Evolutionary conservation across 2,329 filamentous ascomycete species (phyloP).

Genomic region (Pseudofabraea citricarpa): DNA sequence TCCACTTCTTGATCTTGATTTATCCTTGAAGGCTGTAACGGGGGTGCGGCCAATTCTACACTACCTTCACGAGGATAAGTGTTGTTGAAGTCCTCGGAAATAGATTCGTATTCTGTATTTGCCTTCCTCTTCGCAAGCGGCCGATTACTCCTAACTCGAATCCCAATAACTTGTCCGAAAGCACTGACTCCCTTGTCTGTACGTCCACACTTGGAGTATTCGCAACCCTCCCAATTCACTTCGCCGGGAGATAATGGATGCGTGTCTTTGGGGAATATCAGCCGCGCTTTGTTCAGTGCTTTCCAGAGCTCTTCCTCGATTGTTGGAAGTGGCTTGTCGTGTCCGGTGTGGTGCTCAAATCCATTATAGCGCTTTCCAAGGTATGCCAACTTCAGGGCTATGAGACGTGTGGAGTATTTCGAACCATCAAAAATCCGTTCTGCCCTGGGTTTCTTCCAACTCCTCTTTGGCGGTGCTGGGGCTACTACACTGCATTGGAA

Average conservation of each 20-base stretch:
- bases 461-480: constrained; percentile 35
- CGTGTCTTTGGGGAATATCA: constrained; percentile 65
- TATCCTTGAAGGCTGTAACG: constrained; percentile 16
- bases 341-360: constrained; percentile 78
- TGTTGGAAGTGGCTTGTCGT: constrained; percentile 64
- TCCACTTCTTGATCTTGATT: constrained; percentile 8
- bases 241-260: constrained; percentile 41
- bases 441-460: constrained; percentile 27
- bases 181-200: constrained; percentile 93
- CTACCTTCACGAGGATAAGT: constrained; percentile 18
- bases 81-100: constrained; percentile 11
- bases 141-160: constrained; percentile 75
- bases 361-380: constrained; percentile 88
- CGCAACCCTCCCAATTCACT: constrained; percentile 76
- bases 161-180: constrained; percentile 89
- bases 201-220: constrained; percentile 92
- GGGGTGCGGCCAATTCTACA: constrained; percentile 20
- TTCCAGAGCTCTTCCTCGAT: constrained; percentile 95
- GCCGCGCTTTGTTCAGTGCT: constrained; percentile 72
- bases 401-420: constrained; percentile 75
- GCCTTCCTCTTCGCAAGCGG: constrained; percentile 43
- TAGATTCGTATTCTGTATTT: constrained; percentile 7
- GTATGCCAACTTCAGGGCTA: constrained; percentile 93
- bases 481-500: neutral
- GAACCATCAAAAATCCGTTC: constrained; percentile 59